These are phyloP conservation scores for Tylopilus sp. DNA, from an alignment of 1,284 basidiomycete genomes.

Conservation along the genomic window DNA sequence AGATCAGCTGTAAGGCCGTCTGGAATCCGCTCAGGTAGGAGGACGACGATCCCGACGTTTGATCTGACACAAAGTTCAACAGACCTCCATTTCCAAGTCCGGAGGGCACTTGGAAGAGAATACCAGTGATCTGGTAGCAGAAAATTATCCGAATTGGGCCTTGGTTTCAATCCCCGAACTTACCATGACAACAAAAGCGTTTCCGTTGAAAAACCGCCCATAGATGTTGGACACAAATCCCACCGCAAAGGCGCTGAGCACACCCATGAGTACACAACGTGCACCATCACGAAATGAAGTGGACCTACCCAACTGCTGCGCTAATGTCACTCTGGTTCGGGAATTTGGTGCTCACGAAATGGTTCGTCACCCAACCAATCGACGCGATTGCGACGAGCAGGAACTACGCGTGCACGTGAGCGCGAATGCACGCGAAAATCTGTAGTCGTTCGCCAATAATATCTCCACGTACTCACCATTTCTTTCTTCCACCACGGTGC, in stretches of 20 bases:
- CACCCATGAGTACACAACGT: not conserved
- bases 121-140: constrained; percentile 59
- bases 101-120: constrained; percentile 83
- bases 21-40: constrained; percentile 65
- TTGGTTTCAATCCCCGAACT: constrained; percentile 13
- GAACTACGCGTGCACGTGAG: constrained; percentile 37
- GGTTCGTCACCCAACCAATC: constrained; percentile 76
- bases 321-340: constrained; percentile 67
- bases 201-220: constrained; percentile 73
- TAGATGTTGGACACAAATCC: constrained; percentile 82
- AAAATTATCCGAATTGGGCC: not conserved
- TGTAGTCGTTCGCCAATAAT: not conserved
- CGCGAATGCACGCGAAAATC: not conserved
- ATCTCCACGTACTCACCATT: constrained; percentile 42
- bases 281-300: not conserved
- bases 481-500: constrained; percentile 71
- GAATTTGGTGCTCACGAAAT: constrained; percentile 66
- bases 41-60: constrained; percentile 44
- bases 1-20: constrained; percentile 60
- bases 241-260: constrained; percentile 67
- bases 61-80: constrained; percentile 65
- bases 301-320: constrained; percentile 57
- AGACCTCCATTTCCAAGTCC: constrained; percentile 82
- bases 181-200: constrained; percentile 76
- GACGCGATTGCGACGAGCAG: constrained; percentile 64